Conservation (phyloP, 176 grass and related monocot species). For the Bothriochloa decipiens region DNA sequence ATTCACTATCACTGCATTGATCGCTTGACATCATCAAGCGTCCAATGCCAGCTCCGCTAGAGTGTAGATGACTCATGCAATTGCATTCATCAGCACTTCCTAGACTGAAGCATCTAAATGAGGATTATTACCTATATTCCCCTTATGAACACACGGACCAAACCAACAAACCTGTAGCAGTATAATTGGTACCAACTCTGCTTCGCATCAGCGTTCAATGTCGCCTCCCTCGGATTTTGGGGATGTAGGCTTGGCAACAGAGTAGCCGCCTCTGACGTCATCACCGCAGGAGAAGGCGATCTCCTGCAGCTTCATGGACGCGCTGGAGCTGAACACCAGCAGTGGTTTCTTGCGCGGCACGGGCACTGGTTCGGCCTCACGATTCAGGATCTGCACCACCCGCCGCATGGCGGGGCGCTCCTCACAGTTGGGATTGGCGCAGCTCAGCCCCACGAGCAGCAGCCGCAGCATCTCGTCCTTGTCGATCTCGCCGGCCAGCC, state of each 20-base stretch:
- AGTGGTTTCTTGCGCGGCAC: conserved; percentile 85
- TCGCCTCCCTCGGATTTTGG: conserved; percentile 34
- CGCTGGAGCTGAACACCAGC: conserved; percentile 80
- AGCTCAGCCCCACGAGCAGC: conserved; percentile 81
- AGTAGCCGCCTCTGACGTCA: conserved; percentile 45
- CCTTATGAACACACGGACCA: conserved; percentile 31
- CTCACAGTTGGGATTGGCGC: conserved; percentile 83
- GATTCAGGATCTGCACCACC: conserved; percentile 80
- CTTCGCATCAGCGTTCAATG: conserved; percentile 39
- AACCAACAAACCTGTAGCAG: conserved; percentile 29
- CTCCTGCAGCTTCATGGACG: conserved; percentile 74
- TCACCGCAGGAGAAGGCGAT: conserved; percentile 72
- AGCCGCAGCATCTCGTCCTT: conserved; percentile 71
- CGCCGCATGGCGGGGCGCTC: conserved; percentile 85
- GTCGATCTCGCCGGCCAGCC: conserved; percentile 59
- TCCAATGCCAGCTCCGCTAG: conserved; percentile 16
- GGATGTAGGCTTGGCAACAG: conserved; percentile 9
- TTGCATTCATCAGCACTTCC: neutral
- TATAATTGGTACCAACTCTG: neutral
- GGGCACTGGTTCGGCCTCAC: conserved; percentile 60
- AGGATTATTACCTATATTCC: conserved; percentile 55
- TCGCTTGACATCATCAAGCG: conserved; percentile 36
- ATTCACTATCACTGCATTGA: conserved; percentile 6
- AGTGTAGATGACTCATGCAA: neutral
- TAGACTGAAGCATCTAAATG: neutral